These are phyloP conservation scores for Backusella westeae DNA, from an alignment of 192 early-diverging fungal species.

Conservation along the genomic window DNA sequence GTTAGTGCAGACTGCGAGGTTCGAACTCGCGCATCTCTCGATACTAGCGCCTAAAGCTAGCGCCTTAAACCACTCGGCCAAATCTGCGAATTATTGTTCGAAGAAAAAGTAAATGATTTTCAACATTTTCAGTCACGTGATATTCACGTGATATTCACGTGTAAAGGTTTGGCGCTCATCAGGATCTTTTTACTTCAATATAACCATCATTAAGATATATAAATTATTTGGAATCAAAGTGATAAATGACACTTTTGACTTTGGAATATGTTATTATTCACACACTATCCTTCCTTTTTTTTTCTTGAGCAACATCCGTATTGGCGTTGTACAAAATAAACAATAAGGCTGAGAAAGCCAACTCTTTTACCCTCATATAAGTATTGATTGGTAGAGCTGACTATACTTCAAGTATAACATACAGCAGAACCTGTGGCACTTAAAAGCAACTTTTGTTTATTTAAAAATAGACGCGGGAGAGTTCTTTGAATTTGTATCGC, in stretches of 20 bases:
- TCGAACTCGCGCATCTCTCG: slow-evolving; percentile 8
- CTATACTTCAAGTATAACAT: not conserved
- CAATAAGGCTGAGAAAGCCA: not conserved
- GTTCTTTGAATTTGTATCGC: not conserved
- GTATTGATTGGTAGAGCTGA: not conserved
- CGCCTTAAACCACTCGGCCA: slow-evolving; percentile 8
- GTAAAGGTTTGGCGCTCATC: not conserved
- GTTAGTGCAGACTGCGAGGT: not conserved
- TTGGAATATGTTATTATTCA: not conserved
- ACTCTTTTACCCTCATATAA: not conserved
- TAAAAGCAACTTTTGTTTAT: not conserved
- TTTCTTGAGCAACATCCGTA: not conserved
- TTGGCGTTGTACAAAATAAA: not conserved
- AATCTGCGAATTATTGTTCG: not conserved
- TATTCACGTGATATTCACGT: not conserved
- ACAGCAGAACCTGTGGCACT: not conserved
- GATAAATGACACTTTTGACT: not conserved
- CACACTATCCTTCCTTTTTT: not conserved
- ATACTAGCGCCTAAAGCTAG: slow-evolving; percentile 9
- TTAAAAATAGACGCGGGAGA: not conserved
- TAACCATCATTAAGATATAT: not conserved
- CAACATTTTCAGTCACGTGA: not conserved
- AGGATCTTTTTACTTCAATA: too few species aligned
- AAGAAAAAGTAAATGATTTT: not conserved
- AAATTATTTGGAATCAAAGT: not conserved